These are phyloP conservation scores for Gynochthodes officinalis DNA, from an alignment of 257 asterid species.

Conservation along the genomic window DNA sequence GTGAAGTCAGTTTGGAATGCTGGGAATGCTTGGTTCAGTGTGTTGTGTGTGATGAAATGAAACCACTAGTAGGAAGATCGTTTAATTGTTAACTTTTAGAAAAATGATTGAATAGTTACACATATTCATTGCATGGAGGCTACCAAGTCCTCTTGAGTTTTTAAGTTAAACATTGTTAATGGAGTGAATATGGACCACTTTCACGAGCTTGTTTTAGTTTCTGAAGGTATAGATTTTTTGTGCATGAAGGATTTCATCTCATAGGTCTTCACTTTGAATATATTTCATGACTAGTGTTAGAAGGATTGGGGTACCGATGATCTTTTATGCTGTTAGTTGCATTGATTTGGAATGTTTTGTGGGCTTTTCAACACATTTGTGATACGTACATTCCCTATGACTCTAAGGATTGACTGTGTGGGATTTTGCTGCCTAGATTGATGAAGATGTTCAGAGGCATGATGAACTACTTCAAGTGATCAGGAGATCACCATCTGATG, in stretches of 20 bases:
- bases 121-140: background rate
- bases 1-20: slow-evolving; percentile 14
- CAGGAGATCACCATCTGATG: slow-evolving; percentile 56
- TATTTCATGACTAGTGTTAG: background rate
- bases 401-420: slow-evolving; percentile 17
- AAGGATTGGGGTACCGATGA: background rate
- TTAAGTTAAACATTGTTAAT: background rate
- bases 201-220: slow-evolving; percentile 1
- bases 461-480: slow-evolving; percentile 65
- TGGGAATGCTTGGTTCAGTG: slow-evolving; percentile 6
- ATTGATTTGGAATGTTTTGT: background rate
- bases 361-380: background rate
- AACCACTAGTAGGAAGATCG: background rate
- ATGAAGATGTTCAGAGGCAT: slow-evolving; percentile 79
- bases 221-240: background rate
- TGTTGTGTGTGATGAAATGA: background rate
- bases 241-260: slow-evolving; percentile 1
- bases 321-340: background rate
- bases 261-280: background rate
- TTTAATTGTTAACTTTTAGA: background rate
- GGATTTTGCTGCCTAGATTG: slow-evolving; percentile 47
- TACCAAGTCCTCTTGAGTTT: background rate
- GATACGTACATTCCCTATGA: background rate
- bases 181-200: background rate
- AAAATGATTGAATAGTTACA: background rate